Evolutionary conservation across 139 green algal species (phyloP).

Genomic region (Limnomonas spitsbergensis): DNA sequence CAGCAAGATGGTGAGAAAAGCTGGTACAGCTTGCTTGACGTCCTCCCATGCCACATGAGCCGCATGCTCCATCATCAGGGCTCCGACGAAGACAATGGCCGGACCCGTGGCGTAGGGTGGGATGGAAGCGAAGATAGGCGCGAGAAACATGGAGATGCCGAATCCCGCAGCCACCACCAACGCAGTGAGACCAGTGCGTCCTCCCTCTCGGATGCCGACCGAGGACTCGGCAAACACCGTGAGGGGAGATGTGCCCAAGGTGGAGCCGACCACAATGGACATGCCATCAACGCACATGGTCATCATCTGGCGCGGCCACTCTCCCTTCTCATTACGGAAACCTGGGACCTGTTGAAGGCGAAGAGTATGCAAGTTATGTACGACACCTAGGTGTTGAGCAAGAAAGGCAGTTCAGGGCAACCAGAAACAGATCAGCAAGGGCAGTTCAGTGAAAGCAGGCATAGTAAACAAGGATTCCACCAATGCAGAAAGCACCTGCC

Average conservation of each 20-base stretch:
- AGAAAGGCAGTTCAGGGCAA: too few relatives aligned
- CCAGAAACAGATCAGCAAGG: neutral
- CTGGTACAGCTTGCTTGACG: slow-evolving; percentile 54
- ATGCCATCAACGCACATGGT: slow-evolving; percentile 68
- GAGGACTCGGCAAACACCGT: slow-evolving; percentile 65
- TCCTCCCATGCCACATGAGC: slow-evolving; percentile 56
- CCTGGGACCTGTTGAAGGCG: slow-evolving; percentile 47
- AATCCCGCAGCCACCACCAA: slow-evolving; percentile 44
- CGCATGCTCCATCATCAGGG: slow-evolving; percentile 46
- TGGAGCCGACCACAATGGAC: slow-evolving; percentile 58
- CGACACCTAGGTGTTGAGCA: neutral
- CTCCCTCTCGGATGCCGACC: slow-evolving; percentile 50
- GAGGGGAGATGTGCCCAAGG: slow-evolving; percentile 71
- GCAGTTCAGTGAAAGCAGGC: too few relatives aligned
- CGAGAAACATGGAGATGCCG: slow-evolving; percentile 79
- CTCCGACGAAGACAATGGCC: slow-evolving; percentile 75
- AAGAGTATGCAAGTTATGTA: neutral
- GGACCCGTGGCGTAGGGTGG: slow-evolving; percentile 79
- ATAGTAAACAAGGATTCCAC: too few relatives aligned
- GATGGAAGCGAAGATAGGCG: slow-evolving; percentile 79
- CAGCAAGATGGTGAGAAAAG: slow-evolving; percentile 75
- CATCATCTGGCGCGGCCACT: slow-evolving; percentile 55
- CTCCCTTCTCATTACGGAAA: slow-evolving; percentile 58
- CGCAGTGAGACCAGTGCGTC: slow-evolving; percentile 41
- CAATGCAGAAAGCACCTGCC: neutral